Evolutionary conservation across 257 asterid genomes (phyloP).

Genomic region (Hygrophila difformis): DNA sequence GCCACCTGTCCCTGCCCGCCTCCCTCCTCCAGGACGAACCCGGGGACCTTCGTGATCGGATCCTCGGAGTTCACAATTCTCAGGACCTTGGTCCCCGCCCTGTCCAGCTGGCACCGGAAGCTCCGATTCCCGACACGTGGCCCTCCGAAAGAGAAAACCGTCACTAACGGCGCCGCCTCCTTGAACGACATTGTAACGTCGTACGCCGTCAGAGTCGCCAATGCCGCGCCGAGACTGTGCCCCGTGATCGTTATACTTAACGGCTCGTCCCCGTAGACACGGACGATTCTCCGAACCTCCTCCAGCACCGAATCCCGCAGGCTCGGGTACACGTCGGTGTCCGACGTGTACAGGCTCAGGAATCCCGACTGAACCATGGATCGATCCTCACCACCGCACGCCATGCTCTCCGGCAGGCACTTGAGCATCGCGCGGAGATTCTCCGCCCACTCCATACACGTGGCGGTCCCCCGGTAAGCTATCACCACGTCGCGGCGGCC

Average conservation of each 20-base stretch:
- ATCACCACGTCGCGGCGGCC: conserved; percentile 89
- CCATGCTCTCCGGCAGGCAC: conserved; percentile 45
- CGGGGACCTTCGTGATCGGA: conserved; percentile 73
- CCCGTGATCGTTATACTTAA: conserved; percentile 85
- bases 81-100: conserved; percentile 49
- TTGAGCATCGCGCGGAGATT: conserved; percentile 59
- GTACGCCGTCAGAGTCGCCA: conserved; percentile 76
- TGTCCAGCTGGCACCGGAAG: conserved; percentile 44
- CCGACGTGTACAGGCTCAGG: conserved; percentile 66
- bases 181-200: conserved; percentile 49
- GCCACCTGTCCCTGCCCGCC: background rate
- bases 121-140: conserved; percentile 71
- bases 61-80: conserved; percentile 76
- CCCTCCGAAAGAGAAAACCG: conserved; percentile 86
- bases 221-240: conserved; percentile 89
- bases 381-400: conserved; percentile 12
- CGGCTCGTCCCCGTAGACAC: conserved; percentile 47
- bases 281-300: conserved; percentile 32
- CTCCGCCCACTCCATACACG: conserved; percentile 78
- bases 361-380: conserved; percentile 82
- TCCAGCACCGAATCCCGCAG: conserved; percentile 33
- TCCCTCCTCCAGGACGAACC: conserved; percentile 44
- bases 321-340: conserved; percentile 20
- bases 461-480: conserved; percentile 81
- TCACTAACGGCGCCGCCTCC: conserved; percentile 61